A percentile compares a stretch with the other conserved stretches of the same genome.
These are phyloP conservation scores for Daedaleopsis sinensis DNA, from an alignment of 768 basidiomycete species.

Conservation along the genomic window DNA sequence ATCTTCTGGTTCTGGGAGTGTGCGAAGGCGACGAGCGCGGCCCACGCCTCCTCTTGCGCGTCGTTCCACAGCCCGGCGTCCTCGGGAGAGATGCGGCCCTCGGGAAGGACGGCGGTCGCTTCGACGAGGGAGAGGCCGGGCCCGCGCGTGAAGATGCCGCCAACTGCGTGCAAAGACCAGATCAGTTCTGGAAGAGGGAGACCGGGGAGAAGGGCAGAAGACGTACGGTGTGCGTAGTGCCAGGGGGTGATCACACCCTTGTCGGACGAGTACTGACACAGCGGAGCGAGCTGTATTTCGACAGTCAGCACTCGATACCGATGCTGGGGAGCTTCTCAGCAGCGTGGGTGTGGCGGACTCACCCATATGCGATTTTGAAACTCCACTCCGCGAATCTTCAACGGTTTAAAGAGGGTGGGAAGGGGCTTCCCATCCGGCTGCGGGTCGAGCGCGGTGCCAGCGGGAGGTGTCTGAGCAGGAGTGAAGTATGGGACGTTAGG, in stretches of 20 bases:
- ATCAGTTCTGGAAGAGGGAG: background rate
- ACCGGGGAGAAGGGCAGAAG: background rate
- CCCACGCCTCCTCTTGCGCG: conserved; percentile 47
- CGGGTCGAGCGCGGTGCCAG: conserved; percentile 47
- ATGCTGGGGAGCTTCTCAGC: background rate
- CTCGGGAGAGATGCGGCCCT: conserved; percentile 64
- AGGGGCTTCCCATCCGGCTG: conserved; percentile 43
- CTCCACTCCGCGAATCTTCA: conserved; percentile 43
- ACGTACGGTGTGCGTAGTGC: conserved; percentile 55
- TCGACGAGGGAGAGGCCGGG: conserved; percentile 65
- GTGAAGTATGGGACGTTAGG: conserved; percentile 48
- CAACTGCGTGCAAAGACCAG: conserved; percentile 31
- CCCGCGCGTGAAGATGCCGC: conserved; percentile 51
- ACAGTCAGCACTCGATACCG: background rate
- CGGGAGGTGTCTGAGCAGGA: conserved; percentile 45
- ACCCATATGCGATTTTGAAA: conserved; percentile 35
- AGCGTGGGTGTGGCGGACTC: conserved; percentile 1
- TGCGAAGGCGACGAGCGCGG: conserved; percentile 64
- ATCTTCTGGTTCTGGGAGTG: conserved; percentile 69
- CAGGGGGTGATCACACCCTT: conserved; percentile 55
- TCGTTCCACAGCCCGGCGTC: conserved; percentile 66
- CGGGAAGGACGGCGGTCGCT: conserved; percentile 59
- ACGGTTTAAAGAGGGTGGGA: conserved; percentile 54
- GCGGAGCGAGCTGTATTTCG: conserved; percentile 46
- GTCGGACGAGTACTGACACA: conserved; percentile 62